Conservation (phyloP, 345 rosid genomes). For the Syzygium aqueum region DNA sequence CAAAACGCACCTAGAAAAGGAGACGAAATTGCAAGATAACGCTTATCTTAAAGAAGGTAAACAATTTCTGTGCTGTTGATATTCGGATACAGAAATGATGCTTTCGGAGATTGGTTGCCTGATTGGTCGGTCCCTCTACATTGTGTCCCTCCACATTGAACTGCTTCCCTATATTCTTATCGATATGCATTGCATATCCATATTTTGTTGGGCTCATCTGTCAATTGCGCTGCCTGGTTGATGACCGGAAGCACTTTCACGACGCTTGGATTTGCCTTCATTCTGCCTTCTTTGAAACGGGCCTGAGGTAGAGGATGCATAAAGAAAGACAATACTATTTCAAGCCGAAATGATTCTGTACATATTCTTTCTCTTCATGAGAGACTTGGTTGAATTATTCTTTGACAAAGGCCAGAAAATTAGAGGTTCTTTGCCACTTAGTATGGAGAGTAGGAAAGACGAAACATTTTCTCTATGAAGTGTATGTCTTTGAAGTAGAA, state of each 20-base stretch:
- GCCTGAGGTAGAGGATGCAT: neutral
- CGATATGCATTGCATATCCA: neutral
- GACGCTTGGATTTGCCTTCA: neutral
- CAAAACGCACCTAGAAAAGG: neutral
- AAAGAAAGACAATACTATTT: neutral
- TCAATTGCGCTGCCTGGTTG: neutral
- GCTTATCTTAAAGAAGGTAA: neutral
- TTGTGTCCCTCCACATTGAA: neutral
- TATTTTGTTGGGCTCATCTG: neutral
- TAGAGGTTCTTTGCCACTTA: neutral
- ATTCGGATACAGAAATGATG: neutral
- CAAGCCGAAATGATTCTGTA: neutral
- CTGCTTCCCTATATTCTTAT: neutral
- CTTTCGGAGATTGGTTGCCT: neutral
- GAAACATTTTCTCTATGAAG: neutral
- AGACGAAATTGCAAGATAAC: neutral
- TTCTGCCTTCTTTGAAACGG: neutral
- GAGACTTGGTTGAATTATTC: neutral
- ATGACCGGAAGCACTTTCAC: neutral
- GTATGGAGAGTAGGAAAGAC: neutral
- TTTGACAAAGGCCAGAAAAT: neutral
- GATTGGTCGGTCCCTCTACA: neutral
- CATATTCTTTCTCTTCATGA: neutral
- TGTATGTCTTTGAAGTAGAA: neutral
- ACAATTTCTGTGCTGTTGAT: neutral